Percentiles rank a stretch among this genome's conserved stretches.
These are phyloP conservation scores for Monosporascus sp. DNA, from an alignment of 2,329 filamentous ascomycete genomes.

Conservation along the genomic window DNA sequence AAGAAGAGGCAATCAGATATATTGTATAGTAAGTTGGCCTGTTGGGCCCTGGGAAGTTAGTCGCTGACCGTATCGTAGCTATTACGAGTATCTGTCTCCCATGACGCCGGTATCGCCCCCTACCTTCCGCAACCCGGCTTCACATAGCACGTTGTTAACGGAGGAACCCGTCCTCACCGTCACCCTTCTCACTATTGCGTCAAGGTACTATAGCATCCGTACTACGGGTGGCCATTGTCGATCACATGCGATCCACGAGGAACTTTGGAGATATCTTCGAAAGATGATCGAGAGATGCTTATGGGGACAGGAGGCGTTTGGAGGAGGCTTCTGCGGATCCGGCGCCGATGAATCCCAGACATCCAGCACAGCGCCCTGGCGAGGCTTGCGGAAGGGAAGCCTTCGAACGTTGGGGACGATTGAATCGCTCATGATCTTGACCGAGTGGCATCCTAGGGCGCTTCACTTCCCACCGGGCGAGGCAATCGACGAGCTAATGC, in stretches of 20 bases:
- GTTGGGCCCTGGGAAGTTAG: not conserved
- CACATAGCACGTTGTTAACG: constrained; percentile 72
- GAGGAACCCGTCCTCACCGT: constrained; percentile 92
- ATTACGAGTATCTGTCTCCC: constrained; percentile 86
- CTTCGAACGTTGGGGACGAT: constrained; percentile 88
- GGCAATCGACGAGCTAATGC: constrained; percentile 62
- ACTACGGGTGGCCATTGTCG: constrained; percentile 78
- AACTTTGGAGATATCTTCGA: constrained; percentile 88
- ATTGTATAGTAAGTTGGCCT: constrained; percentile 69
- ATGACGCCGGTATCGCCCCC: constrained; percentile 91
- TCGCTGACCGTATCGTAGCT: constrained; percentile 42
- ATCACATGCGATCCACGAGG: constrained; percentile 88
- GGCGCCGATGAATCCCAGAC: constrained; percentile 58
- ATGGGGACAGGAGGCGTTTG: constrained; percentile 95
- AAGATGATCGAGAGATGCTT: constrained; percentile 94
- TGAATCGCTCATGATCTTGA: constrained; percentile 88
- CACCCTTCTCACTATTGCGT: constrained; percentile 85
- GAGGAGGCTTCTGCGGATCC: constrained; percentile 76
- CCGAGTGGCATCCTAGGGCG: constrained; percentile 94
- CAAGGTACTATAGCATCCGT: constrained; percentile 74
- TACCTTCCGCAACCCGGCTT: constrained; percentile 77
- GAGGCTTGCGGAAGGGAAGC: constrained; percentile 69
- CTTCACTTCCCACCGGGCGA: constrained; percentile 89
- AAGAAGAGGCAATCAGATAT: constrained; percentile 87
- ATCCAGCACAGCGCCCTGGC: constrained; percentile 64